These are phyloP conservation scores for Hypoxylon sp. DNA, from an alignment of 2,329 filamentous ascomycete species.

Conservation along the genomic window DNA sequence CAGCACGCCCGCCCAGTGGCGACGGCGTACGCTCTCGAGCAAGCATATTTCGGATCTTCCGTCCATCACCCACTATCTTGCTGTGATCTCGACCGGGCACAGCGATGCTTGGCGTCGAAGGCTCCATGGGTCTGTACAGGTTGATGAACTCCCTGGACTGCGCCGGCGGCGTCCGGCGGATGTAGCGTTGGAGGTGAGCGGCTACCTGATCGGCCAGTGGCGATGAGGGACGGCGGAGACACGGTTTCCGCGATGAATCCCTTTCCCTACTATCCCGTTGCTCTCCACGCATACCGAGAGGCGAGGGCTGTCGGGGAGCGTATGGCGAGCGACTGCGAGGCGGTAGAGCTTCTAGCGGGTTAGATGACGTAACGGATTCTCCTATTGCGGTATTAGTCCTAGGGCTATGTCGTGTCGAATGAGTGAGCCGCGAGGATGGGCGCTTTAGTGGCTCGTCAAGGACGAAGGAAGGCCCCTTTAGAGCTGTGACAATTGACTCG, in stretches of 20 bases:
- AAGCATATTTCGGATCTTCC: constrained; percentile 19
- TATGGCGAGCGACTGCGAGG: constrained; percentile 25
- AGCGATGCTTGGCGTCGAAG: constrained; percentile 28
- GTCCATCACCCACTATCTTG: constrained; percentile 12
- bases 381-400: constrained; percentile 4
- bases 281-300: constrained; percentile 17
- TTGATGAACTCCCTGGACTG: constrained; percentile 49
- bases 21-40: constrained; percentile 29
- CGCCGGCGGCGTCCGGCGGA: constrained; percentile 46
- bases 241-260: constrained; percentile 5
- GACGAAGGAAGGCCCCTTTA: constrained; percentile 53
- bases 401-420: constrained; percentile 16
- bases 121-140: constrained; percentile 36
- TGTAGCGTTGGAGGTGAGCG: constrained; percentile 40
- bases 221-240: constrained; percentile 33
- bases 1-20: constrained; percentile 3
- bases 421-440: constrained; percentile 56
- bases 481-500: constrained; percentile 26
- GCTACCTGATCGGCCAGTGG: constrained; percentile 41
- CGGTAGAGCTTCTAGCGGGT: constrained; percentile 7
- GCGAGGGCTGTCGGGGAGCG: constrained; percentile 17
- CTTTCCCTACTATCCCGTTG: not conserved
- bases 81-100: constrained; percentile 37
- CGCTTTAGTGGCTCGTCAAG: constrained; percentile 59
- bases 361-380: constrained; percentile 2